Percentiles rank a stretch among this genome's conserved stretches.
Conservation (phyloP, 768 basidiomycete species). For the Russula emetica region DNA sequence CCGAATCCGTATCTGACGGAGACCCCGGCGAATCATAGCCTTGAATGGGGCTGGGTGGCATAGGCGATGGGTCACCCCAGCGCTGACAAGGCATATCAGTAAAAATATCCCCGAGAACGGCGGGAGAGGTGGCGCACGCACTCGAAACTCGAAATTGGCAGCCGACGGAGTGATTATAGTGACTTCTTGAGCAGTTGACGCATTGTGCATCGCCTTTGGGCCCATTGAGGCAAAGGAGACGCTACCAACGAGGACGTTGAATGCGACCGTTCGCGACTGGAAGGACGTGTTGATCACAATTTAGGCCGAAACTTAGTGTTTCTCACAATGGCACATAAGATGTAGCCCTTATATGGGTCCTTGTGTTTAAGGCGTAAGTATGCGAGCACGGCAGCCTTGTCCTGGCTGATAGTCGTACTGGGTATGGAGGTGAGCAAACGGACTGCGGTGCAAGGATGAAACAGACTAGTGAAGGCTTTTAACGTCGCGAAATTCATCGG, state of each 20-base stretch:
- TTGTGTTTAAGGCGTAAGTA: slow-evolving; percentile 80
- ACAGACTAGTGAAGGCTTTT: slow-evolving; percentile 65
- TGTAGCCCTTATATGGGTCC: slow-evolving; percentile 69
- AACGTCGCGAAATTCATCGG: slow-evolving; percentile 68
- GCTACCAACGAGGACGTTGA: slow-evolving; percentile 70
- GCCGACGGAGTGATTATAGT: slow-evolving; percentile 60
- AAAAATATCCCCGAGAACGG: slow-evolving; percentile 40
- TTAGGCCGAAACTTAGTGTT: not conserved
- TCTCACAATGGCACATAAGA: slow-evolving; percentile 71
- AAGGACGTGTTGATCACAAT: slow-evolving; percentile 2
- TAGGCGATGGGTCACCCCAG: slow-evolving; percentile 65
- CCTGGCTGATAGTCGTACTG: slow-evolving; percentile 71
- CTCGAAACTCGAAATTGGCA: slow-evolving; percentile 39
- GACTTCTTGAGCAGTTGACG: slow-evolving; percentile 79
- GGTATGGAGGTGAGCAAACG: not conserved
- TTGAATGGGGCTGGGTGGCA: slow-evolving; percentile 43
- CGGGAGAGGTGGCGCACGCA: slow-evolving; percentile 41
- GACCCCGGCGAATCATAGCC: slow-evolving; percentile 13
- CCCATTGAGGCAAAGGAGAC: slow-evolving; percentile 74
- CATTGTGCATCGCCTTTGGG: slow-evolving; percentile 72
- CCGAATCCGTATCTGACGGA: slow-evolving; percentile 7
- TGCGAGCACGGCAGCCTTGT: slow-evolving; percentile 74
- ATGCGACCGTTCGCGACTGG: slow-evolving; percentile 62
- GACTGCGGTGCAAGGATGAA: not conserved
- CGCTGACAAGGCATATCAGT: slow-evolving; percentile 40